These are phyloP conservation scores for Candida piceae DNA, from an alignment of 805 yeast genomes.

Conservation along the genomic window DNA sequence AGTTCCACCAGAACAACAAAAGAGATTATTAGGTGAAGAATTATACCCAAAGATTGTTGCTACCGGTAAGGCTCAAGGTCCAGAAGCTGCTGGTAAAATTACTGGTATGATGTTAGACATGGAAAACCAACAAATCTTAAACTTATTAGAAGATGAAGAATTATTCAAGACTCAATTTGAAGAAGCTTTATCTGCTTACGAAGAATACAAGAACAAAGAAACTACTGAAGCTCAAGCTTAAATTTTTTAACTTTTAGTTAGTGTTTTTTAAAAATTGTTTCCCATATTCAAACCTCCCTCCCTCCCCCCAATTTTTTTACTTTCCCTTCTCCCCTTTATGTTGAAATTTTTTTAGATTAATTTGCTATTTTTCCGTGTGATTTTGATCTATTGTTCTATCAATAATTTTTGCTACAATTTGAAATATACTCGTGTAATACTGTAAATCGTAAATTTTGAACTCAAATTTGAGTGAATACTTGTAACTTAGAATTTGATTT, in stretches of 20 bases:
- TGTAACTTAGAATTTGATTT: background rate
- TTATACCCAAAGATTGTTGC: slow-evolving; percentile 88
- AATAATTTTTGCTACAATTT: background rate
- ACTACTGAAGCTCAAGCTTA: slow-evolving; percentile 19
- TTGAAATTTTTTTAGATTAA: too few relatives aligned
- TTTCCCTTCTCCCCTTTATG: background rate
- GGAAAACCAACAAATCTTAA: slow-evolving; percentile 86
- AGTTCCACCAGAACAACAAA: slow-evolving; percentile 85
- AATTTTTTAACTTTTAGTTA: slow-evolving; percentile 6
- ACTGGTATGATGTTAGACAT: slow-evolving; percentile 98
- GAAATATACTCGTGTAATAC: too few relatives aligned
- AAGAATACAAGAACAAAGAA: slow-evolving; percentile 71
- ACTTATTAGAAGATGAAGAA: slow-evolving; percentile 84
- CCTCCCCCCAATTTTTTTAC: too few relatives aligned
- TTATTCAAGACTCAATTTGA: slow-evolving; percentile 85
- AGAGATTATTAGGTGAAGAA: slow-evolving; percentile 97
- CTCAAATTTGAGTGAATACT: too few relatives aligned
- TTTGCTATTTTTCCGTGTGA: background rate
- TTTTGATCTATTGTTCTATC: background rate
- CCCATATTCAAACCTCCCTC: too few relatives aligned
- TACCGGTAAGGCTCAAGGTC: slow-evolving; percentile 81
- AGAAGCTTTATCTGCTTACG: slow-evolving; percentile 93
- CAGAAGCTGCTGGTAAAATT: slow-evolving; percentile 96
- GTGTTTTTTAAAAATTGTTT: too few relatives aligned
- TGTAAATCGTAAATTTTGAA: too few relatives aligned